Base-by-base conservation (phyloP, 805 yeast species). In the Candida montana region DNA sequence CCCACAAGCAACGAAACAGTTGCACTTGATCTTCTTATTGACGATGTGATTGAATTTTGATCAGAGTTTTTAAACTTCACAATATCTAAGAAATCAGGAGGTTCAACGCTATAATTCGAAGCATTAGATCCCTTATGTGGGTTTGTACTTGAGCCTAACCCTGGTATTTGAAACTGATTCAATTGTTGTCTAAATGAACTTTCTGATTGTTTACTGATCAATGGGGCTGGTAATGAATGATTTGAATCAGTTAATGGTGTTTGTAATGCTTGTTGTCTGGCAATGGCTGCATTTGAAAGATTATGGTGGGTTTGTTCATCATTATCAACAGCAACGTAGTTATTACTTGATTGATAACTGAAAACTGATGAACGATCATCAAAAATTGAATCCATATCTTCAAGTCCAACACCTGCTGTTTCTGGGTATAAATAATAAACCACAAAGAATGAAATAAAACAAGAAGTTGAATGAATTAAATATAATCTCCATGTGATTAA, bases 311-410 rank as follows among this genome's bases (percentile, higher is more conserved):
- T 26, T 23, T 39, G 26, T 10, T 30, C 17, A 10, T 42, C 33
- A 7, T 33, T 37, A 12, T 35, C 43, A 4, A 20, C 39, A 5
- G 32, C 33, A 29, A 39, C 40, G 21, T 45, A 39, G 4, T 51
- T 46, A 13, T 59, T 52, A 5, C 58, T 62, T 57, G 47, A 52
- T 52, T 18, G 21, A 23, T 23, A 31, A 30, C 62, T 61, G 44
- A 57, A 61, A 26, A 58, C 55, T 7, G 68, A 62, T 0, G 65
- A 54, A n/a, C 71, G 58, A 53, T 81, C 96, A 50, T 90, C 95
- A 61, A 90, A 89, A 12, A 89, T 74, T 4, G 85, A 75, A 48
- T 90, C 96, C 95, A 90, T 89, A 45, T 90, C 96, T 58, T 90
- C 97, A 42, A 89, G 70, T 20, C 81, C 73, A 37, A 89, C 77